Evolutionary conservation across 2,329 filamentous ascomycete species (phyloP).

Genomic region (Aspergillus aculeatus): DNA sequence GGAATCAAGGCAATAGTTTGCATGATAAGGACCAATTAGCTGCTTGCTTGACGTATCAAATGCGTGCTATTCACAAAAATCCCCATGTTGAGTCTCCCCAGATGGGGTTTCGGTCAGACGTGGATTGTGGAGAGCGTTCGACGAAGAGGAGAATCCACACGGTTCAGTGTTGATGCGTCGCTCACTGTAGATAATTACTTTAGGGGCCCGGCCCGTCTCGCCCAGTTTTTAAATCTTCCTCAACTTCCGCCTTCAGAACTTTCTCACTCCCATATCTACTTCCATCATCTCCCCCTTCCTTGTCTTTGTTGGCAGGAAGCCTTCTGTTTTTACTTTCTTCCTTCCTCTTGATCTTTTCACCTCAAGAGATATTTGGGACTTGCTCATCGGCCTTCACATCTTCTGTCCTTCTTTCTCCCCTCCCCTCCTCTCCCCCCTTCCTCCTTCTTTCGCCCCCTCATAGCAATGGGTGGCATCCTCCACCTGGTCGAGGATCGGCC

Average conservation of each 20-base stretch:
- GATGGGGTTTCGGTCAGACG: slow-evolving; percentile 24
- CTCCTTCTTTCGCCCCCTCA: slow-evolving; percentile 5
- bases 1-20: slow-evolving; percentile 14
- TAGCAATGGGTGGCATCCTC: slow-evolving; percentile 33
- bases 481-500: slow-evolving; percentile 47
- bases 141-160: slow-evolving; percentile 19
- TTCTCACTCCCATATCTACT: neutral
- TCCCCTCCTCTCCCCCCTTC: slow-evolving; percentile 4
- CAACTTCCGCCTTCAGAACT: slow-evolving; percentile 3
- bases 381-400: neutral
- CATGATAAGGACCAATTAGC: neutral
- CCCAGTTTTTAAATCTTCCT: slow-evolving; percentile 5
- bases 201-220: slow-evolving; percentile 7
- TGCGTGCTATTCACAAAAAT: slow-evolving; percentile 17
- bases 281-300: neutral
- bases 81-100: slow-evolving; percentile 29
- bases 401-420: neutral
- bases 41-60: slow-evolving; percentile 16
- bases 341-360: slow-evolving; percentile 2
- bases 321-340: slow-evolving; percentile 14
- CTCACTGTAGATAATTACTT: neutral
- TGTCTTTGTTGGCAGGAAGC: slow-evolving; percentile 14
- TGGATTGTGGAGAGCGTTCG: slow-evolving; percentile 28
- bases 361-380: neutral
- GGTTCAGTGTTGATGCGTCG: slow-evolving; percentile 6